Conservation (phyloP, 495 filamentous ascomycete genomes). For the Thermothielavioides terrestris region DNA sequence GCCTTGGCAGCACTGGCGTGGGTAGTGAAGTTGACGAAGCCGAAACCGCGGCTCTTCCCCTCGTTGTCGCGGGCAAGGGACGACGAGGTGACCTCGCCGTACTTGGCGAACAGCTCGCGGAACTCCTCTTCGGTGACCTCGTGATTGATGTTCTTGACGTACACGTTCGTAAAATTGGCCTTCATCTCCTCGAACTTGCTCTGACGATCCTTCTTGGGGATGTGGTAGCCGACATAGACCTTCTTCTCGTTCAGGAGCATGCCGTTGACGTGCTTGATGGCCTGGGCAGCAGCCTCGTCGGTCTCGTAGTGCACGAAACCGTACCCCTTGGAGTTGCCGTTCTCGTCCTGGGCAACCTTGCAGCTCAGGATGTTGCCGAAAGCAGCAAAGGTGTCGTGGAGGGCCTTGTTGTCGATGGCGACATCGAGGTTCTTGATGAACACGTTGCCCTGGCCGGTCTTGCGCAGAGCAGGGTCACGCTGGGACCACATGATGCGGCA, state of each 20-base stretch:
- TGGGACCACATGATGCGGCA: conserved; percentile 99
- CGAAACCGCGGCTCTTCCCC: conserved; percentile 93
- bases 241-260: conserved; percentile 99
- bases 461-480: conserved; percentile 96
- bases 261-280: conserved; percentile 99
- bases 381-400: conserved; percentile 98
- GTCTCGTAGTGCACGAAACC: conserved; percentile 99
- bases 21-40: conserved; percentile 93
- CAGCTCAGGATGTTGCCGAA: conserved; percentile 99
- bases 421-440: conserved; percentile 99
- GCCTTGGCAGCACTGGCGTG: conserved; percentile 82
- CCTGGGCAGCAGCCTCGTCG: conserved; percentile 88
- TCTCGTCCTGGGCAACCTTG: conserved; percentile 98
- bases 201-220: conserved; percentile 99
- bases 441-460: conserved; percentile 98
- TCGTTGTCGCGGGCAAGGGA: conserved; percentile 83
- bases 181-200: conserved; percentile 99
- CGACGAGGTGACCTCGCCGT: conserved; percentile 89
- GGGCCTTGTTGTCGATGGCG: conserved; percentile 99
- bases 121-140: conserved; percentile 91
- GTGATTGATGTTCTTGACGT: conserved; percentile 94
- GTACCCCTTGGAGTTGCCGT: conserved; percentile 92
- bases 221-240: conserved; percentile 98
- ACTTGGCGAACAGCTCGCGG: conserved; percentile 82
- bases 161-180: conserved; percentile 99